phyloP scores from a whole-genome alignment of 176 grass and related monocot genomes.

The Oryza punctata region DNA sequence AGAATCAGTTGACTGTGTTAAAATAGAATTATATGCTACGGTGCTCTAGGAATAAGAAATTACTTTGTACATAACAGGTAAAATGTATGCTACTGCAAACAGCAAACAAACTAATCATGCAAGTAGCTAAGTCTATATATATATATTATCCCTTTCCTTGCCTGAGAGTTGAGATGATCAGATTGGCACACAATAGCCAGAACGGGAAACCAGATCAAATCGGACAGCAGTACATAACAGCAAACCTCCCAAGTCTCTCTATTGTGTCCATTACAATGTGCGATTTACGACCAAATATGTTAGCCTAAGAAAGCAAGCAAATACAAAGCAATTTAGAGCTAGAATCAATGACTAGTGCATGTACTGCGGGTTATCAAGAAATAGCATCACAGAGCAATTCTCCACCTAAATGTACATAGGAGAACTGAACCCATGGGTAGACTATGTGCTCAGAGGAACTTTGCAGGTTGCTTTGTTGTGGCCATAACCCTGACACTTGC shows the following conservation, averaged over 20 bases:
- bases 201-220: background rate
- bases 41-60: background rate
- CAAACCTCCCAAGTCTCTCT: background rate
- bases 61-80: background rate
- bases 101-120: background rate
- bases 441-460: conserved; percentile 51
- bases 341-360: conserved; percentile 29
- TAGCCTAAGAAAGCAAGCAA: conserved; percentile 31
- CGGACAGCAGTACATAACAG: background rate
- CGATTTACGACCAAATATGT: conserved; percentile 10
- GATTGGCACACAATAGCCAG: background rate
- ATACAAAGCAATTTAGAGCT: conserved; percentile 29
- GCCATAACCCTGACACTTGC: conserved; percentile 78
- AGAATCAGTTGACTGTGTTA: background rate
- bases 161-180: background rate
- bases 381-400: conserved; percentile 1
- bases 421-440: conserved; percentile 14
- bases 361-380: conserved; percentile 36
- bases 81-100: background rate
- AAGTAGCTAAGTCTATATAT: background rate
- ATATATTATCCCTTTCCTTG: conserved; percentile 7
- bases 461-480: conserved; percentile 96
- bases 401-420: conserved; percentile 42
- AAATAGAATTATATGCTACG: background rate
- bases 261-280: background rate